Base-by-base conservation (phyloP, 179 eudicot genomes). In the Vitellaria paradoxa region DNA sequence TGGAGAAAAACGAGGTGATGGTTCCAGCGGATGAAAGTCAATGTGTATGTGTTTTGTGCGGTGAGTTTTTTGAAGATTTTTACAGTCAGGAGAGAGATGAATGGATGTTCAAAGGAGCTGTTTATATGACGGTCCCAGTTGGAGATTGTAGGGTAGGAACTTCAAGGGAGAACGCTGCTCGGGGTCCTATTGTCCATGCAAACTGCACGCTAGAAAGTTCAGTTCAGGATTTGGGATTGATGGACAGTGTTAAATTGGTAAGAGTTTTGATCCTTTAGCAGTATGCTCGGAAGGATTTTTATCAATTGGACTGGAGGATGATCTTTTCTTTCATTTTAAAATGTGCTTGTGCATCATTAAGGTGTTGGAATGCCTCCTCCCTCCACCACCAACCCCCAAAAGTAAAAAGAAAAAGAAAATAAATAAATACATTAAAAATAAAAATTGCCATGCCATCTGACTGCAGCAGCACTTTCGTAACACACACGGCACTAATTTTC, bases 41-140 rank as follows among this genome's bases (percentile, higher is more conserved):
- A 64, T 89, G 92, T 66, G 90, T 90, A 52, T 96, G 99, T 83
- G 82, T 90, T 66, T 76, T 96, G 78, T 96, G 99, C 81, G 99
- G 99, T 60, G 96, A 96, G 76, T 76, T 90, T 77, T 96, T 96
- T 86, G 98, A 93, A 84, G 98, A 96, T 73, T 85, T 81, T 70
- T 96, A 90, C 78, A 68, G 87, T 81, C 81, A 82, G 53, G 92
- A 90, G 74, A 84, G 78, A 76, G 93, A 85, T 71, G 88, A 90
- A 68, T 96, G 99, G 98, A 90, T 96, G 98, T 96, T 93, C 84
- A 89, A 83, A 81, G 97, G 87, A 68, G 98, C 97, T 69, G 89
- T 89, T 78, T 89, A 89, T 83, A 73, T 90, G 84, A 83, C 81
- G 37, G 73, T 78, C 76, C 77, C 90, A 40, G 63, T 86, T 70